Percentiles rank a stretch among this genome's conserved stretches.
Evolutionary conservation across 257 asterid genomes (phyloP).

Genomic region (Solanum microdontum): DNA sequence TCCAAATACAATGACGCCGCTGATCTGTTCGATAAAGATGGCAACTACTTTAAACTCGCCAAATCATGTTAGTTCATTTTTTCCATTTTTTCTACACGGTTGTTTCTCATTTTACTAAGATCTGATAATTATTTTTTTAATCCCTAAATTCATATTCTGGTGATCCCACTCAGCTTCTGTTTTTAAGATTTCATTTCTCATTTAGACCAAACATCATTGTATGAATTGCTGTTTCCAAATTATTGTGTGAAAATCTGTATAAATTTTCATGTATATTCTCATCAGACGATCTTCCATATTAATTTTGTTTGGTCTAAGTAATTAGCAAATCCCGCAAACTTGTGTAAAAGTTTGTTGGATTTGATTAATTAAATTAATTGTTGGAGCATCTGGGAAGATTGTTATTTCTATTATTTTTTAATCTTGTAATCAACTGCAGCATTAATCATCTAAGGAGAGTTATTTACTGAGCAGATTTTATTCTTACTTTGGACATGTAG

Average conservation of each 20-base stretch:
- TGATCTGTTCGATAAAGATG: conserved; percentile 76
- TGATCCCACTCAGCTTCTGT: neutral
- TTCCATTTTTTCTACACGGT: neutral
- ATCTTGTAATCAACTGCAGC: neutral
- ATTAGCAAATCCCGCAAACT: neutral
- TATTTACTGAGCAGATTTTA: neutral
- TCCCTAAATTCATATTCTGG: neutral
- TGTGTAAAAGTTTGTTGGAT: neutral
- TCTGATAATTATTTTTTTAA: neutral
- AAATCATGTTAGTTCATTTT: conserved; percentile 48
- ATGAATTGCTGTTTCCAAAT: neutral
- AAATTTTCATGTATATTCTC: neutral
- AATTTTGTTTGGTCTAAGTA: neutral
- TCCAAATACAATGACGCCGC: conserved; percentile 85
- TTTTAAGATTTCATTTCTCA: neutral
- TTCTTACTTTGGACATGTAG: neutral
- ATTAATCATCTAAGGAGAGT: neutral
- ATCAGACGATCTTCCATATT: neutral
- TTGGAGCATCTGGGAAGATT: neutral
- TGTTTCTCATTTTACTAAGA: neutral
- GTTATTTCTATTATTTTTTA: neutral
- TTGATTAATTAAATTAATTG: neutral
- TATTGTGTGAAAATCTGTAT: neutral
- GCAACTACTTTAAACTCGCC: conserved; percentile 71
- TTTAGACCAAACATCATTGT: neutral